Evolutionary conservation across 1,284 basidiomycete genomes (phyloP), one percentile per base, ranked within the genome.

Genomic region (Ganoderma lingzhi): DNA sequence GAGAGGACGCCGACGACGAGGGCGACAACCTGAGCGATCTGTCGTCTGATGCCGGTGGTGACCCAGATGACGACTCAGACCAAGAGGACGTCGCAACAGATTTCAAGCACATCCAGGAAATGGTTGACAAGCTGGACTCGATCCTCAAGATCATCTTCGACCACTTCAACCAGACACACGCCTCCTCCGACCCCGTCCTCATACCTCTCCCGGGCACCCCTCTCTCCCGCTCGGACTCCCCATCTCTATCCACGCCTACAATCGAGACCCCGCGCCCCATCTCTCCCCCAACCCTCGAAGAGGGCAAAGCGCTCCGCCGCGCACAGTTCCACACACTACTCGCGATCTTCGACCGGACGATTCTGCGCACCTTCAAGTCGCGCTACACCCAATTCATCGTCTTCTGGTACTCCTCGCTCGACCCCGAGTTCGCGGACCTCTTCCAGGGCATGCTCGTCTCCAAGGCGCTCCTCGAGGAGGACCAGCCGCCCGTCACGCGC

Each of bases 381-480:
- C 94, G 97, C 55, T 97, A 99, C 80, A 97, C 96, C 1, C 98
- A 99, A 76, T 99, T 99, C 82, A 86, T 99, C 70, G 78, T 99
- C 59, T 99, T 99, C 85, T 97, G 96, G 92, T 96, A 93, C 78
- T 89, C 96, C 30, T 98, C 97, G 0, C 90, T 98, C 66, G 92
- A 97, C 73, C 85, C 92, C 9, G 91, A 95, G 69, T 98, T 97
- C 77, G 90, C 94, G 55, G 97, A 99, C 79, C 87, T 95, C 68
- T 98, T 99, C 78, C 93, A 96, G 68, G 97, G 97, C 55, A 90
- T 96, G 77, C 91, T 99, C 35, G 92, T 99, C 58, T 93, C 93
- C 23, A 92, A 94, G 70, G 95, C 96, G 0, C 83, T 99, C 15
- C 90, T 97, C 71, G 86, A 87, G 61, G 79, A 82, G 58, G 82